Conservation (phyloP, 2,329 filamentous ascomycete genomes). For the Massarina eburnea region DNA sequence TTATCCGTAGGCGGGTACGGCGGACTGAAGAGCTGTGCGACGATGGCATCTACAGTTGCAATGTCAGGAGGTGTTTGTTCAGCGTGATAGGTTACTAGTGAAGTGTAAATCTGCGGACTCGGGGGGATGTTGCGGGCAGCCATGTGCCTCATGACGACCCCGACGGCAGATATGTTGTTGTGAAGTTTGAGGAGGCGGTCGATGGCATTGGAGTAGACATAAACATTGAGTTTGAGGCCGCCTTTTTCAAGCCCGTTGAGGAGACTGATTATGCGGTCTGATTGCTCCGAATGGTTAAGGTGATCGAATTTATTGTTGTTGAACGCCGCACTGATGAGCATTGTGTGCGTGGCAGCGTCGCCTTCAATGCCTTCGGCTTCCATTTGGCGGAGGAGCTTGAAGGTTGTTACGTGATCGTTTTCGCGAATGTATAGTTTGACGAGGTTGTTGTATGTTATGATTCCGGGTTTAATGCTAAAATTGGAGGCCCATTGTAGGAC, state of each 20-base stretch:
- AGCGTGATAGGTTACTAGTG: conserved; percentile 70
- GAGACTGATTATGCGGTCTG: conserved; percentile 54
- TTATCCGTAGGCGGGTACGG: conserved; percentile 49
- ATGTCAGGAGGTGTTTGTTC: conserved; percentile 60
- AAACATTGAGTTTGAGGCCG: conserved; percentile 61
- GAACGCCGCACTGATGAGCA: conserved; percentile 65
- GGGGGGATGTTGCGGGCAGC: conserved; percentile 53
- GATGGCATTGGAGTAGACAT: conserved; percentile 71
- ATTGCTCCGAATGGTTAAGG: conserved; percentile 53
- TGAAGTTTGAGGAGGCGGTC: conserved; percentile 60
- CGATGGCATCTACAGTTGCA: conserved; percentile 60
- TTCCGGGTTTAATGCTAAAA: conserved; percentile 50
- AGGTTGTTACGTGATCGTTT: conserved; percentile 52
- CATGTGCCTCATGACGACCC: conserved; percentile 66
- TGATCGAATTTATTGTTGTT: conserved; percentile 51
- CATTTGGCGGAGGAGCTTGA: conserved; percentile 63
- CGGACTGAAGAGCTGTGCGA: conserved; percentile 48
- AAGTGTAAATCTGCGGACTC: conserved; percentile 71
- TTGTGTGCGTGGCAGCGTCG: conserved; percentile 71
- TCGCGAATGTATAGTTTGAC: conserved; percentile 61
- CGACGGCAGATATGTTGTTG: conserved; percentile 54
- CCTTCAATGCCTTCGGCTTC: conserved; percentile 55
- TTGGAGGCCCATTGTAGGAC: conserved; percentile 47
- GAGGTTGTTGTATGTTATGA: conserved; percentile 67
- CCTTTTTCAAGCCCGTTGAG: conserved; percentile 58